These are phyloP conservation scores for Rhynchosporium secalis DNA, from an alignment of 2,329 filamentous ascomycete species.

Conservation along the genomic window DNA sequence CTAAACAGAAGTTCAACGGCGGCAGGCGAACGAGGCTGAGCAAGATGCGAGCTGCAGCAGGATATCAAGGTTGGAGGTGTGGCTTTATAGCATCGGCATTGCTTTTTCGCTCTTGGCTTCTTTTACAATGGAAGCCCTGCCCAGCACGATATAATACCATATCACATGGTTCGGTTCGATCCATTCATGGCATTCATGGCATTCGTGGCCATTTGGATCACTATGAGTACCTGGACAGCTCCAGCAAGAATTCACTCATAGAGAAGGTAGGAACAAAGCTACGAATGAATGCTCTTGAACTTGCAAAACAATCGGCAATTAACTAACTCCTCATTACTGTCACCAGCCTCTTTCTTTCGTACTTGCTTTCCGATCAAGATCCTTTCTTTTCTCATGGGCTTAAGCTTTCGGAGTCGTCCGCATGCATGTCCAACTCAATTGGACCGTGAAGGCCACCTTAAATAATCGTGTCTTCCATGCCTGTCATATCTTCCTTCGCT, in stretches of 20 bases:
- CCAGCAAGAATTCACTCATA: too few relatives aligned
- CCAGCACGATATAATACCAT: too few relatives aligned
- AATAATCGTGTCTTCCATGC: background rate
- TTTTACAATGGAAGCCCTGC: too few relatives aligned
- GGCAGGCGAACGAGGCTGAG: background rate
- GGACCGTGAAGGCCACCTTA: conserved; percentile 1
- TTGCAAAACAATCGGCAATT: too few relatives aligned
- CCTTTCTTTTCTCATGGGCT: background rate
- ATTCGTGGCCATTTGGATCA: too few relatives aligned
- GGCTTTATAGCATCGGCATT: background rate
- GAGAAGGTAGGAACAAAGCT: background rate
- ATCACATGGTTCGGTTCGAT: too few relatives aligned
- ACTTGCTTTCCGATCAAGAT: background rate
- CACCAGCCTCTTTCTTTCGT: background rate
- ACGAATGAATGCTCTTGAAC: too few relatives aligned
- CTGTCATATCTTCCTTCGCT: background rate
- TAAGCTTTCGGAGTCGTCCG: conserved; percentile 11
- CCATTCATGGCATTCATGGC: too few relatives aligned
- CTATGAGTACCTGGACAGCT: too few relatives aligned
- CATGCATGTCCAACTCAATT: background rate
- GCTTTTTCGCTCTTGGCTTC: too few relatives aligned
- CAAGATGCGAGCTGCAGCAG: background rate
- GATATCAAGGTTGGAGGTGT: background rate
- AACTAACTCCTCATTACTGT: background rate
- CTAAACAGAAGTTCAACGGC: background rate